These are phyloP conservation scores for Pythium dissotocum DNA, from an alignment of 352 stramenopile genomes.

Conservation along the genomic window DNA sequence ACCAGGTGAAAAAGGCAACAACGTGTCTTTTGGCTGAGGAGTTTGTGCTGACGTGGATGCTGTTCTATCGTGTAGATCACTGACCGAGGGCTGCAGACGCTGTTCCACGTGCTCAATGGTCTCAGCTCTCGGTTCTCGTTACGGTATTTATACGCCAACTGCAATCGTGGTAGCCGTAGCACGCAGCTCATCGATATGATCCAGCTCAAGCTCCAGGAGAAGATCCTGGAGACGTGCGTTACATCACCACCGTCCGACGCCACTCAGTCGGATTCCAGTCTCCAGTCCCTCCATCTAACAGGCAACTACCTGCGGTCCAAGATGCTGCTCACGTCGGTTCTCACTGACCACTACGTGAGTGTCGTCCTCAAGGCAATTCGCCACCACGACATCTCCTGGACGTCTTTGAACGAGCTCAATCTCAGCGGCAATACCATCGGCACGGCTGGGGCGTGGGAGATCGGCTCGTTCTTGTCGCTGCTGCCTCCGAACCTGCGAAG, in stretches of 20 bases:
- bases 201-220: constrained; percentile 43
- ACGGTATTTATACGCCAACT: constrained; percentile 39
- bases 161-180: constrained; percentile 22
- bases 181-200: constrained; percentile 21
- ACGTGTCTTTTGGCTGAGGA: not conserved
- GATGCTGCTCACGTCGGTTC: constrained; percentile 34
- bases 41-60: not conserved
- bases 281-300: constrained; percentile 15
- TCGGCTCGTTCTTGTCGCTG: constrained; percentile 47
- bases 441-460: constrained; percentile 34
- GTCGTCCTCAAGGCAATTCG: constrained; percentile 33
- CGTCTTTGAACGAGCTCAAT: constrained; percentile 44
- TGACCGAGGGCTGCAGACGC: constrained; percentile 30
- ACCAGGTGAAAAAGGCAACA: constrained; percentile 34
- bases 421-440: constrained; percentile 58
- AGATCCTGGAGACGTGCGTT: constrained; percentile 43
- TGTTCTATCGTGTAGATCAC: constrained; percentile 35
- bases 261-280: not conserved
- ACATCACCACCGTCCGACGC: not conserved
- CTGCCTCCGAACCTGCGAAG: constrained; percentile 35
- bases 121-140: constrained; percentile 35
- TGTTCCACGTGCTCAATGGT: constrained; percentile 42
- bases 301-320: constrained; percentile 28
- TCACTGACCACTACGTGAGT: constrained; percentile 35
- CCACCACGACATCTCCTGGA: constrained; percentile 20